Conservation (phyloP, 169 alveolate species). For the Amoebophrya sp. region DNA sequence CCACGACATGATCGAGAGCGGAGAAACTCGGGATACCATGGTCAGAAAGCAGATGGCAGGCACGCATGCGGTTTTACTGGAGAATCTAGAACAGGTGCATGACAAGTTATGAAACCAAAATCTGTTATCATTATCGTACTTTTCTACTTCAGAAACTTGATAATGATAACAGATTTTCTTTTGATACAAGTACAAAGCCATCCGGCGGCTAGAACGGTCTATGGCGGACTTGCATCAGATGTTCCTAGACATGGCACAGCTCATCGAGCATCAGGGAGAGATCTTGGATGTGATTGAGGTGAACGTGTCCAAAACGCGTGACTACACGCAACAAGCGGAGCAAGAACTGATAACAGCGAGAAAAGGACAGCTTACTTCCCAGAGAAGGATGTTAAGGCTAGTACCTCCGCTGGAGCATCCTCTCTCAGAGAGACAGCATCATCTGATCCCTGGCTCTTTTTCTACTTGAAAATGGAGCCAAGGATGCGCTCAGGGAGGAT, state of each 20-base stretch:
- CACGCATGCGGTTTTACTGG: constrained; percentile 2
- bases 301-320: constrained; percentile 45
- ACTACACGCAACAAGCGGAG: constrained; percentile 43
- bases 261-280: constrained; percentile 61
- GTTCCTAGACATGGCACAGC: constrained; percentile 58
- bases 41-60: background rate
- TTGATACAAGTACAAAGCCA: background rate
- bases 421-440: no score
- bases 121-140: no score
- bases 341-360: background rate
- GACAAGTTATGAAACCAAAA: no score
- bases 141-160: no score
- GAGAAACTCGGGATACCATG: background rate
- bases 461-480: no score
- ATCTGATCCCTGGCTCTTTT: no score
- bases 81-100: background rate
- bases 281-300: constrained; percentile 57
- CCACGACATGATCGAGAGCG: background rate
- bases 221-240: constrained; percentile 57
- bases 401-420: no score
- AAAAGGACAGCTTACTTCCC: background rate
- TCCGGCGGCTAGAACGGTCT: background rate
- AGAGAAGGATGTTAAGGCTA: background rate
- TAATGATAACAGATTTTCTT: no score
- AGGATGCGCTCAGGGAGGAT: no score